These are phyloP conservation scores for Piedraia hortae DNA, from an alignment of 2,329 filamentous ascomycete species.

Conservation along the genomic window DNA sequence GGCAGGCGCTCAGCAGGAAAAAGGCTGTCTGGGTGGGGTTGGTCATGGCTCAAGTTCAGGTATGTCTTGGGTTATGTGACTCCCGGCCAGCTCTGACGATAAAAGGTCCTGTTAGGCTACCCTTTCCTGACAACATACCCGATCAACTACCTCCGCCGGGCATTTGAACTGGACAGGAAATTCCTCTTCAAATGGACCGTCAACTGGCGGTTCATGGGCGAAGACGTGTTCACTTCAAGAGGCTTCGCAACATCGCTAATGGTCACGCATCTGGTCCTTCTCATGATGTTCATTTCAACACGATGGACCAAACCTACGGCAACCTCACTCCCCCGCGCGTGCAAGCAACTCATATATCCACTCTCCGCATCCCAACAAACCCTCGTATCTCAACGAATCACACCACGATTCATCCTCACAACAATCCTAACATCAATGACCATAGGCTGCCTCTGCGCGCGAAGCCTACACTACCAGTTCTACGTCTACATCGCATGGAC, in stretches of 20 bases:
- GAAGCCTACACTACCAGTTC: conserved; percentile 85
- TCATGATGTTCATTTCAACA: conserved; percentile 35
- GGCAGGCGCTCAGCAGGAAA: conserved; percentile 41
- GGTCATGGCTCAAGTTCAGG: conserved; percentile 53
- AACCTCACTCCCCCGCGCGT: conserved; percentile 28
- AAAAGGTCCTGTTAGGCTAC: conserved; percentile 22
- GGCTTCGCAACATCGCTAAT: conserved; percentile 42
- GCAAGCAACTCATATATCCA: conserved; percentile 19
- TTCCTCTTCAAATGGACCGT: conserved; percentile 98
- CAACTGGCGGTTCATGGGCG: conserved; percentile 89
- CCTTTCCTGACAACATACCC: conserved; percentile 44
- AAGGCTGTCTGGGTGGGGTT: conserved; percentile 38
- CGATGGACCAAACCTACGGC: conserved; percentile 47
- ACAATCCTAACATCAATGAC: conserved; percentile 48
- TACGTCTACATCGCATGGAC: conserved; percentile 79
- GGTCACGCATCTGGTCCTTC: conserved; percentile 33
- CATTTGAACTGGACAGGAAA: conserved; percentile 72
- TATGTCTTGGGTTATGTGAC: conserved; percentile 16
- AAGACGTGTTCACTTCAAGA: conserved; percentile 47
- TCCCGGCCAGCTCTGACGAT: conserved; percentile 1
- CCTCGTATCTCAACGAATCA: conserved; percentile 29
- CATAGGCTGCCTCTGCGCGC: conserved; percentile 60
- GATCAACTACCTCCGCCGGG: conserved; percentile 45
- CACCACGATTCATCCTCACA: conserved; percentile 46
- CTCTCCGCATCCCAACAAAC: conserved; percentile 26